A percentile compares a stretch with the other conserved stretches of the same genome.
Conservation (phyloP, 352 stramenopile species). For the Globisporangium carolinianum region DNA sequence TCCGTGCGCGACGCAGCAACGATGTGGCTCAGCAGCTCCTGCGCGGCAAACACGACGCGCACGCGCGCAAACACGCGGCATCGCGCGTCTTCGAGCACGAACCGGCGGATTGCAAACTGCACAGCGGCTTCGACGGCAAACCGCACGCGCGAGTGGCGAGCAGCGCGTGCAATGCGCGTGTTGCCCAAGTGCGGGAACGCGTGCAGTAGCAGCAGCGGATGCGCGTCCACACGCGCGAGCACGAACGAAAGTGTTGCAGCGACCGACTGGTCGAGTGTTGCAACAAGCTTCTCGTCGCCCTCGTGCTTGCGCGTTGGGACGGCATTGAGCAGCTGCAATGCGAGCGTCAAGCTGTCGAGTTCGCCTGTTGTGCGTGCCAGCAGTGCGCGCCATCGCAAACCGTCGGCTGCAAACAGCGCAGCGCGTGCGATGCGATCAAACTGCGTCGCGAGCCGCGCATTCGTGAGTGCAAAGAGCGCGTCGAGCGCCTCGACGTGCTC, state of each 20-base stretch:
- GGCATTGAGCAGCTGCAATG: slow-evolving; percentile 43
- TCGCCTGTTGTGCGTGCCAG: slow-evolving; percentile 31
- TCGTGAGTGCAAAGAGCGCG: slow-evolving; percentile 38
- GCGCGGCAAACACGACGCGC: slow-evolving; percentile 39
- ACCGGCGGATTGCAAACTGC: slow-evolving; percentile 55
- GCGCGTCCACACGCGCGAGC: slow-evolving; percentile 16
- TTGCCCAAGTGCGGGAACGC: slow-evolving; percentile 46
- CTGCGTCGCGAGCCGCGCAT: slow-evolving; percentile 35
- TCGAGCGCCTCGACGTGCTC: slow-evolving; percentile 39
- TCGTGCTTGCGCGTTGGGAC: slow-evolving; percentile 29
- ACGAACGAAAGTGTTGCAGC: slow-evolving; percentile 26
- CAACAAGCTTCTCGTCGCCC: slow-evolving; percentile 14
- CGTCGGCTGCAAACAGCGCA: slow-evolving; percentile 31
- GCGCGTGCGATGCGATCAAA: slow-evolving; percentile 26
- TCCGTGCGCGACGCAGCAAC: slow-evolving; percentile 48
- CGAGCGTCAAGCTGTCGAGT: slow-evolving; percentile 46
- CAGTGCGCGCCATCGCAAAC: slow-evolving; percentile 30
- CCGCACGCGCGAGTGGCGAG: slow-evolving; percentile 34
- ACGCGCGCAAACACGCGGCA: slow-evolving; percentile 31
- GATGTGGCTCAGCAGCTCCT: slow-evolving; percentile 53
- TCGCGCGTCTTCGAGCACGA: slow-evolving; percentile 41
- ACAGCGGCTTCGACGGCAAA: slow-evolving; percentile 44
- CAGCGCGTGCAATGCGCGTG: slow-evolving; percentile 31
- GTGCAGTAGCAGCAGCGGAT: slow-evolving; percentile 43
- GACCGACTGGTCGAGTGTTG: slow-evolving; percentile 33